A percentile compares a stretch with the other conserved stretches of the same genome.
Conservation (phyloP, 78 protist genomes). For the Dictyostelium purpureum region DNA sequence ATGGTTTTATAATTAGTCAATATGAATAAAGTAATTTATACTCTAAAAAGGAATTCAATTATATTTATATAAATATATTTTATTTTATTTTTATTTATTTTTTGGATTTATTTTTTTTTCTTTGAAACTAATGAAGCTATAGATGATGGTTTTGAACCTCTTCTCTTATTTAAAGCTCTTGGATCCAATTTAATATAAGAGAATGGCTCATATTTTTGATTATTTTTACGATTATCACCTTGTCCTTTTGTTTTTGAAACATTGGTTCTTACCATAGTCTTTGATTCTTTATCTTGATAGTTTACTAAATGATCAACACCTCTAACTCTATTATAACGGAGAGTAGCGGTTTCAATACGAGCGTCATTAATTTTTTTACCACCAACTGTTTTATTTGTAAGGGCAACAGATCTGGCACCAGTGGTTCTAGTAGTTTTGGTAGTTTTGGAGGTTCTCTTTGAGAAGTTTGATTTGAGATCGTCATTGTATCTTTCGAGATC, state of each 20-base stretch:
- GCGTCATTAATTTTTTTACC: background rate
- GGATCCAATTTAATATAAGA: constrained; percentile 76
- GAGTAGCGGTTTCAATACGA: constrained; percentile 39
- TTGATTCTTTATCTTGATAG: background rate
- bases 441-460: constrained; percentile 12
- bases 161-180: constrained; percentile 56
- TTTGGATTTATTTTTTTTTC: constrained; percentile 2
- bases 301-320: constrained; percentile 46
- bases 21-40: no score
- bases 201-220: constrained; percentile 40
- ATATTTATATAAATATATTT: no score
- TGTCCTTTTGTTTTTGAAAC: background rate
- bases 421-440: constrained; percentile 2
- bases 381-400: background rate
- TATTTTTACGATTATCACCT: constrained; percentile 44
- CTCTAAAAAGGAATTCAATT: no score
- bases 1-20: no score
- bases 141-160: background rate
- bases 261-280: background rate
- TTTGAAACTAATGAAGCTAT: background rate
- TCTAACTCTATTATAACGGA: constrained; percentile 50
- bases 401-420: background rate
- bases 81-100: no score
- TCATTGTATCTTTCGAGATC: constrained; percentile 1
- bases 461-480: constrained; percentile 41